A percentile compares a stretch with the other conserved stretches of the same genome.
Evolutionary conservation across 768 basidiomycete genomes (phyloP).

Genomic region (Suillus variegatus): DNA sequence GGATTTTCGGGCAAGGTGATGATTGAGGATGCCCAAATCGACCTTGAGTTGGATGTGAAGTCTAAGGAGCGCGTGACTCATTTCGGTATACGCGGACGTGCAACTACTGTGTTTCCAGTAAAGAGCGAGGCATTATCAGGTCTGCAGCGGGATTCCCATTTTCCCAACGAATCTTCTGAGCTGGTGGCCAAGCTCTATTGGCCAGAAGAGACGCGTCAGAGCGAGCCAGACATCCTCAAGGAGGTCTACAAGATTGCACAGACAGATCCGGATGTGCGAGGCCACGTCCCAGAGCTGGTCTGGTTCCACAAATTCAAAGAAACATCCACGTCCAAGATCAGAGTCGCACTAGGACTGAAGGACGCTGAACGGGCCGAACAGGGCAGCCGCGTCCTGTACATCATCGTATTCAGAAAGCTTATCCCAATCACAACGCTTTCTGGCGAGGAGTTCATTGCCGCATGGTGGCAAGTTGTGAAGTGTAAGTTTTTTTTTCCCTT

Average conservation of each 20-base stretch:
- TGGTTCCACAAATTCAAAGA: not conserved
- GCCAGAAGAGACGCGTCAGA: too few species aligned
- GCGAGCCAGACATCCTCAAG: not conserved
- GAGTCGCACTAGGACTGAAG: not conserved
- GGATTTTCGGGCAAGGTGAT: not conserved
- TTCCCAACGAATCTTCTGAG: not conserved
- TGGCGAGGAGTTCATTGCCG: too few species aligned
- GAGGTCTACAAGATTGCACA: not conserved
- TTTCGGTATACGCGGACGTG: constrained; percentile 10
- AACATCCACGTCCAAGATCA: not conserved
- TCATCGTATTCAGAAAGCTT: not conserved
- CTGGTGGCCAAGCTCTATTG: not conserved
- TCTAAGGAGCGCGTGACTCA: constrained; percentile 2
- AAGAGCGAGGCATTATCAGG: not conserved
- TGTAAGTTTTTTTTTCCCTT: too few species aligned
- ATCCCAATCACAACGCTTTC: too few species aligned
- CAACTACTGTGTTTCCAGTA: constrained; percentile 11
- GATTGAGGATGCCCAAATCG: not conserved
- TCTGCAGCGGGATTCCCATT: not conserved
- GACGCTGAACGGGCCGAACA: not conserved
- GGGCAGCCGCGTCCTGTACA: not conserved
- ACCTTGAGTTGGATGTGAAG: not conserved
- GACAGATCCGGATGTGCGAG: not conserved
- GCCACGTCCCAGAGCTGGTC: not conserved
- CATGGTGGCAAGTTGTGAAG: too few species aligned